Evolutionary conservation across 805 yeast genomes (phyloP), one percentile per base, ranked within the genome.

Genomic region (Pichia rugopelliculosa): DNA sequence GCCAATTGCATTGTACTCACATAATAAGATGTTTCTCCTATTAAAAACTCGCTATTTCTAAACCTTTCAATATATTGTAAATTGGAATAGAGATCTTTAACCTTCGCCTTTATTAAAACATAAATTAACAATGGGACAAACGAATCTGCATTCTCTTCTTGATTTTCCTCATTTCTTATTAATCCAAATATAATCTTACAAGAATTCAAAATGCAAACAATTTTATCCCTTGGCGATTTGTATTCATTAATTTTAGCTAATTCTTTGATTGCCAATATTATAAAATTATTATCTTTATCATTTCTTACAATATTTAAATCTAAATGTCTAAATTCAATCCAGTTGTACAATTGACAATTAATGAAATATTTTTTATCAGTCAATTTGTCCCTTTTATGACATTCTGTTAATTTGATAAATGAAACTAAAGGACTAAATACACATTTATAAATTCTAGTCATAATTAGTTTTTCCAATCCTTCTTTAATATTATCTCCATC

Each of bases 201-300:
- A 45, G 93, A 81, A 66, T 93, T 95, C 52, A 93, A 72, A 3
- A 93, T 73, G 62, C 98, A 93, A 36, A 93, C 87, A 53, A 88
- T 80, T 60, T 93, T 93, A 61, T 95, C 99, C 45, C 99, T 72
- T 15, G 99, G 99, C 0, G 98, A 91, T 56, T 95, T 77, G 62
- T 84, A 95, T 45, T 78, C 74, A 63, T 85, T 84, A 58, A 93
- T 81, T 56, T 88, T 88, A 53, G 73, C 70, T 42, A 93, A 71
- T 64, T 93, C 98, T 12, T 70, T 71, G 1, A 82, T 75, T 0
- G 97, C 93, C 48, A 84, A 72, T 56, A 62, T 72, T 56, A 80
- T 75, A 64, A 80, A 90, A 22, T 74, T 72, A 21, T 72, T 68
- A 20, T 74, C 67, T 21, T 79, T 66, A 39, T 64, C 59, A 58